phyloP scores from a whole-genome alignment of 257 asterid species.

The Jasminum sambac region DNA sequence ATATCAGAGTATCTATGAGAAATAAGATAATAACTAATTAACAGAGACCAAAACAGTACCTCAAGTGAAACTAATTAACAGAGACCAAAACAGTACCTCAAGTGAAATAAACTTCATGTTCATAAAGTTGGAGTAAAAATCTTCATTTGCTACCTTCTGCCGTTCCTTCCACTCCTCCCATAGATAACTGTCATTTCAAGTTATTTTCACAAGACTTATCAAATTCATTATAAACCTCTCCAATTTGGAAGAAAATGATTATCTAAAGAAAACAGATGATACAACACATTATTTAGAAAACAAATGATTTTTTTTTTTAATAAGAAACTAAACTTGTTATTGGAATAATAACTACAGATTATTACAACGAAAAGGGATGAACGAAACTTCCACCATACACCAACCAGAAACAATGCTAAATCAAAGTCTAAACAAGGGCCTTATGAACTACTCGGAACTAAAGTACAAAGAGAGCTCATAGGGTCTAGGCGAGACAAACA shows the following conservation, averaged over 20 bases:
- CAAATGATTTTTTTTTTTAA: too few relatives aligned
- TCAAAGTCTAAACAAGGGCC: too few relatives aligned
- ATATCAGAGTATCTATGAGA: neutral
- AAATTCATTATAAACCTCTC: slow-evolving; percentile 20
- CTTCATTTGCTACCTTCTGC: slow-evolving; percentile 61
- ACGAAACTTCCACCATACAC: too few relatives aligned
- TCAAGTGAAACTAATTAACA: neutral
- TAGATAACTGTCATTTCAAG: slow-evolving; percentile 62
- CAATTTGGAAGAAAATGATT: slow-evolving; percentile 16
- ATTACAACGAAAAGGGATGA: too few relatives aligned
- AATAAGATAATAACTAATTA: neutral
- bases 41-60: neutral
- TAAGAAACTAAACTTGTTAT: too few relatives aligned
- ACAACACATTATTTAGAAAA: slow-evolving; percentile 13
- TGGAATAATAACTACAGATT: too few relatives aligned
- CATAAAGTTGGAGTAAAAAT: slow-evolving; percentile 57
- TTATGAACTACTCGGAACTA: too few relatives aligned
- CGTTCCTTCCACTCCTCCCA: slow-evolving; percentile 98
- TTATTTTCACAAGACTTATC: slow-evolving; percentile 18
- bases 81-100: slow-evolving; percentile 54
- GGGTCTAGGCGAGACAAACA: too few relatives aligned
- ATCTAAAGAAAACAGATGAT: neutral
- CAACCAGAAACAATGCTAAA: too few relatives aligned
- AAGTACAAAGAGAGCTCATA: too few relatives aligned
- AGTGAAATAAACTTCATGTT: slow-evolving; percentile 71